Percentiles rank a stretch among this genome's conserved stretches.
phyloP scores from a whole-genome alignment of 2,329 filamentous ascomycete genomes.

The Huntiella moniliformis region DNA sequence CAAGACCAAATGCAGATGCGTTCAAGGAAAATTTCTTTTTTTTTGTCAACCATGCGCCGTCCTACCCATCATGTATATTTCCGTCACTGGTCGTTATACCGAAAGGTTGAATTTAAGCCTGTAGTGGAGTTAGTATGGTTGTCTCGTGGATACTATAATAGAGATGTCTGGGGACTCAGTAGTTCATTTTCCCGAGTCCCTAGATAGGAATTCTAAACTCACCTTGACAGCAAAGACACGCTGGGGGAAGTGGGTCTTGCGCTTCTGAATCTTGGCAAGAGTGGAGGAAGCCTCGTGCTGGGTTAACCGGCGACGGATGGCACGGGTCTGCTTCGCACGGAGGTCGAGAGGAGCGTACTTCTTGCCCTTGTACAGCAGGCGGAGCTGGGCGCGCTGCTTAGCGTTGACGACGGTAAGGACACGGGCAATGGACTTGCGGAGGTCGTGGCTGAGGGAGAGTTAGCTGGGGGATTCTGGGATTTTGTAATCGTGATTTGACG shows the following conservation, averaged over 20 bases:
- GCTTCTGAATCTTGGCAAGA: slow-evolving; percentile 95
- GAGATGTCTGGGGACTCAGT: background rate
- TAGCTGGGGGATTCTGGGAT: slow-evolving; percentile 11
- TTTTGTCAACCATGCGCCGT: slow-evolving; percentile 13
- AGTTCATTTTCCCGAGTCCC: background rate
- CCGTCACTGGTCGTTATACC: slow-evolving; percentile 11
- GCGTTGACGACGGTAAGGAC: slow-evolving; percentile 99
- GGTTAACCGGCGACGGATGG: slow-evolving; percentile 87
- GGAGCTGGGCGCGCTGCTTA: slow-evolving; percentile 95
- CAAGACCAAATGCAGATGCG: slow-evolving; percentile 10
- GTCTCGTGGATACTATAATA: background rate
- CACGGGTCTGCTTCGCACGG: slow-evolving; percentile 93
- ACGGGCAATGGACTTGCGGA: slow-evolving; percentile 98
- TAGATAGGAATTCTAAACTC: background rate
- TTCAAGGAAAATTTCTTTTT: slow-evolving; percentile 12
- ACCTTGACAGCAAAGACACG: slow-evolving; percentile 99
- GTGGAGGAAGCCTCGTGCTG: slow-evolving; percentile 70
- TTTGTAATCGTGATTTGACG: background rate
- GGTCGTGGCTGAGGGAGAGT: slow-evolving; percentile 55
- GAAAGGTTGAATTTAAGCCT: slow-evolving; percentile 12
- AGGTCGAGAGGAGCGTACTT: slow-evolving; percentile 98
- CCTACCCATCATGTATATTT: slow-evolving; percentile 12
- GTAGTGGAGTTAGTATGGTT: background rate
- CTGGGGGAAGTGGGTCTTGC: slow-evolving; percentile 86
- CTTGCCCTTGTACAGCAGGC: slow-evolving; percentile 99